Percentiles rank a stretch among this genome's conserved stretches.
phyloP scores from a whole-genome alignment of 2,329 filamentous ascomycete species.

The Raffaelea ambrosiae region DNA sequence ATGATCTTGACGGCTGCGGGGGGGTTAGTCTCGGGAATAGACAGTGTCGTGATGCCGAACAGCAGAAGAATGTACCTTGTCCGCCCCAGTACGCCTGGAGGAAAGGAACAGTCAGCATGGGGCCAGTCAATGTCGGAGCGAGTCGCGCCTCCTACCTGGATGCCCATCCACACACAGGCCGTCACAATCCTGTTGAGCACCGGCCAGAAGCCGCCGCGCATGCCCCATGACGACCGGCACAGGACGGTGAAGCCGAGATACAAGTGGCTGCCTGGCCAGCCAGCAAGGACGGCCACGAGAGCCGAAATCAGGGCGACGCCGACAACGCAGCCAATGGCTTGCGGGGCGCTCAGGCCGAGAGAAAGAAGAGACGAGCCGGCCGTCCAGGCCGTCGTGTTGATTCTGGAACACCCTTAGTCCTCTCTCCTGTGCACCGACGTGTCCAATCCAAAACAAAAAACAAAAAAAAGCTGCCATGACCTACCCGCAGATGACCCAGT shows the following conservation, averaged over 20 bases:
- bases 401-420: neutral
- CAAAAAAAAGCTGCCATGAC: too few relatives aligned
- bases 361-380: slow-evolving; percentile 9
- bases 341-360: slow-evolving; percentile 9
- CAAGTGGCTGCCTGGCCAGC: slow-evolving; percentile 13
- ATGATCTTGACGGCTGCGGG: slow-evolving; percentile 13
- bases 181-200: slow-evolving; percentile 22
- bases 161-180: slow-evolving; percentile 25
- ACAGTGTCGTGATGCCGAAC: slow-evolving; percentile 19
- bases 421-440: neutral
- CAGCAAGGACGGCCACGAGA: slow-evolving; percentile 26
- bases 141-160: too few relatives aligned
- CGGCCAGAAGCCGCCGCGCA: slow-evolving; percentile 29
- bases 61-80: slow-evolving; percentile 17
- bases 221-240: slow-evolving; percentile 29
- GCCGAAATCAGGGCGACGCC: too few relatives aligned
- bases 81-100: slow-evolving; percentile 18
- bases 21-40: slow-evolving; percentile 16
- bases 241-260: slow-evolving; percentile 35
- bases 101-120: too few relatives aligned
- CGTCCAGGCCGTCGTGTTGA: slow-evolving; percentile 10
- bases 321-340: slow-evolving; percentile 10
- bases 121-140: too few relatives aligned
- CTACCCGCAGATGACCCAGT: too few relatives aligned
- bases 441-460: too few relatives aligned